Evolutionary conservation across 768 basidiomycete species (phyloP), one percentile per base, ranked within the genome.

Genomic region (Podaxis sp.): DNA sequence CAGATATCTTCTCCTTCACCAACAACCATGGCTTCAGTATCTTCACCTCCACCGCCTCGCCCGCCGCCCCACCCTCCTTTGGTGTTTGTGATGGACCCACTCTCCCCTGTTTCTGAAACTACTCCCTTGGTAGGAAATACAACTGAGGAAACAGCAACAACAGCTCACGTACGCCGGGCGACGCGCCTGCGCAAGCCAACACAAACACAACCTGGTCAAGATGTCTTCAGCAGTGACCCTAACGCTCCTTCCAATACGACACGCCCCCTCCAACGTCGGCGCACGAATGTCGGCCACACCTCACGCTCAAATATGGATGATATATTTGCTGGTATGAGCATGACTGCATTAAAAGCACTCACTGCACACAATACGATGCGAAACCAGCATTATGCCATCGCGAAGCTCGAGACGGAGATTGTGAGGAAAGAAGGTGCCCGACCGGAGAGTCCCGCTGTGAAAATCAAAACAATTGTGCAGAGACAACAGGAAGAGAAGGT

Each of bases 401-500:
- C 80, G 1, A 82, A 80, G 64, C 72, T 94, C 41, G 85, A 89
- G 71, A 91, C 83, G 38, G 84, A 90, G 71, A 81, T 93, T 19
- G 76, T 94, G 33, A 80, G 85, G 53, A 90, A 82, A 72, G 82
- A 86, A 47, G 91, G 92, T 29, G 71, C 75, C 38, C 78, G 92
- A 58, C 92, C 92, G 9, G 90, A 88, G 65, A 94, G 91, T 68
- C 92, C 92, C 5, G 81, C 78, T n/a, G 85, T 90, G 55, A 91
- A 90, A 72, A 80, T 89, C 51, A 82, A 82, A 67, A 91, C 89
- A 1, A 79, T 85, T 54, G 70, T 81, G 9, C 89, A 93, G 75
- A 82, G 85, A 66, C 80, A 87, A 68, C 80, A 83, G 62, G 90
- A 92, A 37, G 87, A 88, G 68, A 83, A 80, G 70, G 79, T 75